phyloP scores from a whole-genome alignment of 2,329 filamentous ascomycete genomes.

The Leptodontidium sp. region DNA sequence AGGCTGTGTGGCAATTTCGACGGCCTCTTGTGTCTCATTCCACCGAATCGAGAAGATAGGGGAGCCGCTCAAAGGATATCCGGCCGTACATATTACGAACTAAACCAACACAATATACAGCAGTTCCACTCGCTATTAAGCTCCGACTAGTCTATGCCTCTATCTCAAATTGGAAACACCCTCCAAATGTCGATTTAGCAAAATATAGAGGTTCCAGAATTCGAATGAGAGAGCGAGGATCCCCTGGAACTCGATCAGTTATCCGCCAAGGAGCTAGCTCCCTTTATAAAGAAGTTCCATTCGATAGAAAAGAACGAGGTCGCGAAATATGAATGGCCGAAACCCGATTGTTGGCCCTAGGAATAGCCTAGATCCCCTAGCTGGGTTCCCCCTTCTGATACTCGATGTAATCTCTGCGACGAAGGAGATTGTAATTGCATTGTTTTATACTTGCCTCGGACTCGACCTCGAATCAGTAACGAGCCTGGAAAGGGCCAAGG shows the following conservation, averaged over 20 bases:
- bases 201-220: neutral
- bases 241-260: neutral
- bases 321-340: neutral
- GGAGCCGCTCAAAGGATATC: no score
- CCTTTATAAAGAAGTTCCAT: neutral
- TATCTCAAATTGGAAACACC: neutral
- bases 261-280: neutral
- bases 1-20: no score
- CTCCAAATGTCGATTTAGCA: neutral
- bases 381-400: conserved; percentile 5
- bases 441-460: no score
- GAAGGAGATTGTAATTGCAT: no score
- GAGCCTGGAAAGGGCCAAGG: conserved; percentile 2
- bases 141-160: neutral
- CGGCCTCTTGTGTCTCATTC: no score
- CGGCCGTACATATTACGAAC: no score
- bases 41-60: no score
- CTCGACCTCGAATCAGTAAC: no score
- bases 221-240: neutral
- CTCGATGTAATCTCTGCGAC: conserved; percentile 18
- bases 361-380: conserved; percentile 16
- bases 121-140: no score
- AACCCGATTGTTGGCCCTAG: conserved; percentile 18
- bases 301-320: neutral
- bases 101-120: no score